Base-by-base conservation (phyloP, 2,329 filamentous ascomycete species). In the Aotearoamyces nothofagi region DNA sequence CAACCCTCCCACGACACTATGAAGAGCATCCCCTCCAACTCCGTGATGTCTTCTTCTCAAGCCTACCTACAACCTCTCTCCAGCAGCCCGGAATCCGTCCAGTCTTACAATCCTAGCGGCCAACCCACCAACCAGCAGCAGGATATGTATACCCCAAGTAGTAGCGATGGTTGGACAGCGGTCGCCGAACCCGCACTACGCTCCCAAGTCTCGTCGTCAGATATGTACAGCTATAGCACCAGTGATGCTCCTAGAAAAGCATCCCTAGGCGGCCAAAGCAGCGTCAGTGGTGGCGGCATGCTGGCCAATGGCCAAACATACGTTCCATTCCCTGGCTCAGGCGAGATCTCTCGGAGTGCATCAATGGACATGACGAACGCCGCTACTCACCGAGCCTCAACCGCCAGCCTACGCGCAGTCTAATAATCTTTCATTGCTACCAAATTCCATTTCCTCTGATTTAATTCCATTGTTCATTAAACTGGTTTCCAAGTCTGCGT, bases 21-120 rank as follows among this genome's bases (percentile, higher is more conserved):
- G n/a, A n/a, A n/a, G n/a, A n/a, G n/a, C n/a, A n/a, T n/a, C n/a
- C n/a, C n/a, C n/a, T n/a, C n/a, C n/a, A n/a, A n/a, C n/a, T n/a
- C n/a, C n/a, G n/a, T n/a, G n/a, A n/a, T n/a, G n/a, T n/a, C n/a
- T n/a, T n/a, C n/a, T n/a, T n/a, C n/a, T n/a, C n/a, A n/a, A n/a
- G n/a, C n/a, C n/a, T n/a, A n/a, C n/a, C n/a, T n/a, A n/a, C n/a
- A n/a, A 20, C 38, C 6, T 44, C 43, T 26, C 24, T 44, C 14
- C 16, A 44, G 34, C 24, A 46, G 38, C 20, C 43, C 40, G 9
- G 41, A 47, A 27, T 44, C 37, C 6, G 24, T 40, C 4, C 15
- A 30, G n/a, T 43, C 43, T 3, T 38, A n/a, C 19, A n/a, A n/a
- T n/a, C 19, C n/a, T n/a, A 7, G n/a, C 7, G 8, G 19, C n/a